Evolutionary conservation across 306 rosid species (phyloP), one percentile per base, ranked within the genome.

Genomic region (Lablab purpureus): DNA sequence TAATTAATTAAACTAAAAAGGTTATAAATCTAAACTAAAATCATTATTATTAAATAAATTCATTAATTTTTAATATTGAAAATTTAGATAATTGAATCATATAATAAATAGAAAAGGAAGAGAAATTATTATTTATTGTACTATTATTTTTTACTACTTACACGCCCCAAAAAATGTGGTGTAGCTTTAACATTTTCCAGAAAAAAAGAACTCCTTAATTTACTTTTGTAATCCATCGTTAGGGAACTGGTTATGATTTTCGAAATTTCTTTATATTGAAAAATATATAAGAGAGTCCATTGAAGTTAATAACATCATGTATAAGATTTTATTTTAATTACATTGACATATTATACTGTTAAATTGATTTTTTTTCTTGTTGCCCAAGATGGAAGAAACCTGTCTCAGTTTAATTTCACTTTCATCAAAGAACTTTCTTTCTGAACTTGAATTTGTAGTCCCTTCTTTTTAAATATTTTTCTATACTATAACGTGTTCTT

Each of bases 391-490:
- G 68, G 23, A 63, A 30, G 2, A 62, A 14, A 46, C 0, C 68
- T 18, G 3, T 28, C 6, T 30, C 12, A 8, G 10, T 14, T 0
- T 63, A 32, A 32, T 32, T 17, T 63, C 23, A 63, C n/a, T 30
- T 63, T 30, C 68, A 63, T 7, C 14, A n/a, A 7, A 63, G 46
- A 63, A 32, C 68, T 63, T 63, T 63, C 46, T 17, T 17, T 63
- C 45, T 15, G 23, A 8, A 14, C 43, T 14, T 60, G 67, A 32
- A 63, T 41, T 6, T 62, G 14, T 14, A 15, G 15, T 15, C 67
- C 37, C 32, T 5, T 58, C n/a, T n/a, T 50, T 17, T 1, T 1
- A 50, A n/a, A 6, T 49, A 4, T n/a, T n/a, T n/a, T n/a, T n/a
- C n/a, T n/a, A n/a, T 51, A n/a, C 18, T 19, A 7, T 52, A 52